phyloP scores from a whole-genome alignment of 2,329 filamentous ascomycete genomes.

The Paraphoma chrysanthemicola region DNA sequence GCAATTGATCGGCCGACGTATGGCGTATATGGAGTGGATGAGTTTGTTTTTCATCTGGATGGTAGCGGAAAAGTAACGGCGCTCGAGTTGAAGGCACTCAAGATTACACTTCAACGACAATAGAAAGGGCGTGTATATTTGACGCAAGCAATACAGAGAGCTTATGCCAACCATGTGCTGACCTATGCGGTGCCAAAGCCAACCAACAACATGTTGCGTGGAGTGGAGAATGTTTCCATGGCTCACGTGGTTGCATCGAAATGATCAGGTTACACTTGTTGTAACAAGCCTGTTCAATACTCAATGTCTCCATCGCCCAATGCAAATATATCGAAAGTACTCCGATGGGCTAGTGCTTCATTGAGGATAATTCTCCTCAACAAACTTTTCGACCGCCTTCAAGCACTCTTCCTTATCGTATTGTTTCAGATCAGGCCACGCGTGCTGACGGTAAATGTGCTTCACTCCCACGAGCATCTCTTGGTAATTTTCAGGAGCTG shows the following conservation, averaged over 20 bases:
- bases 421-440: conserved; percentile 9
- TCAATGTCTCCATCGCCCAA: no score
- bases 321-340: no score
- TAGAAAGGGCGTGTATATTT: not conserved
- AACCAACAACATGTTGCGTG: no score
- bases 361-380: not conserved
- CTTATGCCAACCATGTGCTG: no score
- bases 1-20: conserved; percentile 12
- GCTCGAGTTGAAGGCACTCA: conserved; percentile 10
- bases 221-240: no score
- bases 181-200: no score
- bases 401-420: conserved; percentile 13
- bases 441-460: conserved; percentile 14
- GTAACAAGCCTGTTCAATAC: no score
- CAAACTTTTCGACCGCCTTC: not conserved
- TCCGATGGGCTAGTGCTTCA: no score
- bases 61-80: conserved; percentile 7
- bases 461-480: conserved; percentile 4
- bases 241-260: no score
- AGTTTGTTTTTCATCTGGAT: conserved; percentile 11
- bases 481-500: not conserved
- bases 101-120: conserved; percentile 5
- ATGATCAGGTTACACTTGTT: no score
- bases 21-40: conserved; percentile 12
- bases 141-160: no score